Evolutionary conservation across 1,284 basidiomycete genomes (phyloP), one percentile per base, ranked within the genome.

Genomic region (Melampsora occidentalis): DNA sequence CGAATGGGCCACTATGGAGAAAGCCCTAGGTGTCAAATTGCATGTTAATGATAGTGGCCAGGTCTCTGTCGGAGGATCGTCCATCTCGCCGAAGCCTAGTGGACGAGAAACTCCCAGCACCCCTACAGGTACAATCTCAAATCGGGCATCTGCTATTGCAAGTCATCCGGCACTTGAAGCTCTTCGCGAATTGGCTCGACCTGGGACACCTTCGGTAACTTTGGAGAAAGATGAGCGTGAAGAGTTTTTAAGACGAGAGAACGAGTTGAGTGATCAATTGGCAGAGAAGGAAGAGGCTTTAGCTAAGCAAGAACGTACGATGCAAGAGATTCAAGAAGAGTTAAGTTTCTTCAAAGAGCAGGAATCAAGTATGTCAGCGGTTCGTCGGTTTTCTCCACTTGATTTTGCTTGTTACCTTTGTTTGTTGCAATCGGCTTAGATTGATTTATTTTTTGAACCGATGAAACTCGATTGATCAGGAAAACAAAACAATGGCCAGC

Each of bases 191-290:
- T 85, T 87, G 14, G 81, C 81, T 35, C 76, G 83, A 33, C 83
- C 83, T 33, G 81, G 82, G 25, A 84, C 83, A 10, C 81, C 81
- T 22, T 77, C 61, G 20, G 87, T 92, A 51, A 89, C 89, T 16
- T 83, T 98, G 80, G 94, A 97, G 79, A 94, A 95, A 86, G 97
- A 99, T 82, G 96, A 99, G 85, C 86, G 94, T 79, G 96, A 99
- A 79, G 96, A 99, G 78, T 99, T 98, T 87, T 85, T 99, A 84
- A 90, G 89, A 82, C 86, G 96, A 77, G 97, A 99, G 87, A 99
- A 99, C 82, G 96, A 99, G 84, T 87, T 99, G 77, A 94, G 90
- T 79, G 96, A 99, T 84, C 88, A 91, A 81, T 86, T 99, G 64
- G 92, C 92, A 0, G 96, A 98, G 86, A 93, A 86, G 86, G 95